phyloP scores from a whole-genome alignment of 208 protist species.

The Jaenimonas drosophilae region DNA sequence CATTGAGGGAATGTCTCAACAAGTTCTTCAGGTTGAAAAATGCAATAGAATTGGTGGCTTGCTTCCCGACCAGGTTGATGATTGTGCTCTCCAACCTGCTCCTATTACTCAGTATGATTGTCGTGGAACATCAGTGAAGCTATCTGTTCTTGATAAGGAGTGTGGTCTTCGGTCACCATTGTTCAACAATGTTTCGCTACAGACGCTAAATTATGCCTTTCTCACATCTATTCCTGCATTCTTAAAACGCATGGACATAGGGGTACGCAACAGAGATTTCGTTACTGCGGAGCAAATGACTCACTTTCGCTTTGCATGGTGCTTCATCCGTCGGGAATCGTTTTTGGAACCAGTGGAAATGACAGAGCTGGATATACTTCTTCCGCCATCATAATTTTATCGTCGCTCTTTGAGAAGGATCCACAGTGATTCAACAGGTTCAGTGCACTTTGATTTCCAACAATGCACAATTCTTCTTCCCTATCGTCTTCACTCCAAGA shows the following conservation, averaged over 20 bases:
- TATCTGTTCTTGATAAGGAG: constrained; percentile 39
- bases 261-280: constrained; percentile 71
- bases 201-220: constrained; percentile 69
- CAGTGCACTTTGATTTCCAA: not conserved
- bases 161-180: constrained; percentile 33
- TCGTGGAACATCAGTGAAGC: constrained; percentile 35
- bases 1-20: not conserved
- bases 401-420: constrained; percentile 1
- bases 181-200: constrained; percentile 49
- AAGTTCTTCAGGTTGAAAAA: not conserved
- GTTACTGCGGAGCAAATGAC: constrained; percentile 71
- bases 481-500: not conserved
- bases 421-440: constrained; percentile 4
- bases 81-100: constrained; percentile 13
- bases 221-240: constrained; percentile 66
- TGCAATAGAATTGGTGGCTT: not conserved
- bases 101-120: constrained; percentile 40
- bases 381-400: constrained; percentile 32
- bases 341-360: constrained; percentile 78
- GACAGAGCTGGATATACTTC: constrained; percentile 60
- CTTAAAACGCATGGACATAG: constrained; percentile 73
- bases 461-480: constrained; percentile 1
- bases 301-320: constrained; percentile 84
- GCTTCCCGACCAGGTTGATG: not conserved
- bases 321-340: constrained; percentile 63